Evolutionary conservation across 768 basidiomycete genomes (phyloP), one percentile per base, ranked within the genome.

Genomic region (Sistotremastrum niveocremeum): DNA sequence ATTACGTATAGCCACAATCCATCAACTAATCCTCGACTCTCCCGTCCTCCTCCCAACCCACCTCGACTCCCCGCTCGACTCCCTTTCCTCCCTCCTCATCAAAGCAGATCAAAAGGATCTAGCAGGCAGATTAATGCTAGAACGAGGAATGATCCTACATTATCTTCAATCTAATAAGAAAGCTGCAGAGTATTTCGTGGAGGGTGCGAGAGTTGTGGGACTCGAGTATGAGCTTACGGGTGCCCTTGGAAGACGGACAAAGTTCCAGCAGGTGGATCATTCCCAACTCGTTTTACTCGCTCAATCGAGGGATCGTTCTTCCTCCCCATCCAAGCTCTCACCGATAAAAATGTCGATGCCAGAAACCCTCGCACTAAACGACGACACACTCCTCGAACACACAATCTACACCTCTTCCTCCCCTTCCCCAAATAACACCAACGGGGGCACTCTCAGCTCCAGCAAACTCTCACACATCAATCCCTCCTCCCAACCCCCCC

Each of bases 301-400:
- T n/a, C 52, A 48, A 45, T 50, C 46, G 51, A 38, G 34, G 20
- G 20, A 20, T 20, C 20, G 20, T 34, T 49, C 49, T 32, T 48
- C 42, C 42, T 30, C 31, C 42, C 29, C 49, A 45, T n/a, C 41
- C 53, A 6, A 59, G 59, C 44, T 30, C 46, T 9, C 11, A 28
- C n/a, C 9, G 48, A 46, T 42, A 43, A 42, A 29, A 49, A 44
- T 31, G 45, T 35, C 35, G 37, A 54, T 89, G 30, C 91, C 94
- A n/a, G 79, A 86, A 60, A 79, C 83, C 4, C 62, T 98, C 30
- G 67, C 71, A 2, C 71, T 98, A 41, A 94, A 98, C 61, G 95
- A 98, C 61, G 95, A 99, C 62, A 98, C 93, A 0, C 72, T 99
- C 11, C 73, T 99, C 37, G 95, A 99, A 64, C 79, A 84, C 54